These are phyloP conservation scores for Myriosclerotinia scirpicola DNA, from an alignment of 2,329 filamentous ascomycete species.

Conservation along the genomic window DNA sequence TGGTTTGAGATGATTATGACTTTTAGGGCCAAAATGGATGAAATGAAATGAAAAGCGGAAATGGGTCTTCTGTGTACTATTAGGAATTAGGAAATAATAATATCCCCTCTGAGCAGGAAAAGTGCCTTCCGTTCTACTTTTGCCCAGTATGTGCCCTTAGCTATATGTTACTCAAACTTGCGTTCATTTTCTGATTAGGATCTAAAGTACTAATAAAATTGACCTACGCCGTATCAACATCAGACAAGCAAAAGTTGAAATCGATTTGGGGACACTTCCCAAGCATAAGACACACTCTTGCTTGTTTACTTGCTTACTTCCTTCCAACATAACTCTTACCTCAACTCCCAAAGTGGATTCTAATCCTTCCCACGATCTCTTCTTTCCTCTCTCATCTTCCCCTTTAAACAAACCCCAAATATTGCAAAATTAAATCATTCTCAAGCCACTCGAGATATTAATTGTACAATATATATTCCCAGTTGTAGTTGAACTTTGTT, in stretches of 20 bases:
- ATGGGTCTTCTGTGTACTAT: conserved; percentile 21
- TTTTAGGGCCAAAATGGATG: conserved; percentile 4
- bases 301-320: not conserved
- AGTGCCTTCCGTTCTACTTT: not conserved
- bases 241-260: not conserved
- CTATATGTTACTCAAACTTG: not conserved
- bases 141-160: not conserved
- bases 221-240: not conserved
- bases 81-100: conserved; percentile 25
- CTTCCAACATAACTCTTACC: not conserved
- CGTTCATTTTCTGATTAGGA: not conserved
- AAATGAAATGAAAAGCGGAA: conserved; percentile 14
- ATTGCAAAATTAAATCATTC: no score
- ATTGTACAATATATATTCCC: no score
- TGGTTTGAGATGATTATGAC: conserved; percentile 53
- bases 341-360: not conserved
- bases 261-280: not conserved
- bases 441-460: no score
- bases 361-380: not conserved
- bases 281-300: not conserved
- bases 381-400: not conserved
- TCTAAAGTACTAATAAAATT: not conserved
- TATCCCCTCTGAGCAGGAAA: conserved; percentile 18
- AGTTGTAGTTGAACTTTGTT: no score
- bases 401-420: not conserved